Evolutionary conservation across 2,329 filamentous ascomycete genomes (phyloP).

Genomic region (Hortaea sp.): DNA sequence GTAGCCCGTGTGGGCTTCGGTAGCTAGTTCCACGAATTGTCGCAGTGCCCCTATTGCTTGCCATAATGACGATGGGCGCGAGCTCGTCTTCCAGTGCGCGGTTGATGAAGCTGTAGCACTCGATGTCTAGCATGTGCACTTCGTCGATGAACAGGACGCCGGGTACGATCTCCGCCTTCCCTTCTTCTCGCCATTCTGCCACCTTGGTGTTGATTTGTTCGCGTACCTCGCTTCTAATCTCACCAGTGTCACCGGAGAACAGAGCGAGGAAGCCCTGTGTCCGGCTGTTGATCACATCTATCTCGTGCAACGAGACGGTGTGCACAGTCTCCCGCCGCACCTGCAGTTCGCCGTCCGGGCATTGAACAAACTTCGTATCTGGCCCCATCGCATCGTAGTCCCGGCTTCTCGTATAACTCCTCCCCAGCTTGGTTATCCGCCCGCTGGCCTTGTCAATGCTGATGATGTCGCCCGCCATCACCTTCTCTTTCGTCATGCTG

Average conservation of each 20-base stretch:
- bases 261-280: constrained; percentile 97
- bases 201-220: constrained; percentile 99
- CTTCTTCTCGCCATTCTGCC: constrained; percentile 97
- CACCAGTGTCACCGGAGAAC: constrained; percentile 95
- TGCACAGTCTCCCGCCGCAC: constrained; percentile 95
- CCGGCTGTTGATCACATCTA: constrained; percentile 97
- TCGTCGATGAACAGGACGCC: constrained; percentile 98
- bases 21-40: constrained; percentile 91
- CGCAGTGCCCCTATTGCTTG: constrained; percentile 86
- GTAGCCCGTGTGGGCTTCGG: constrained; percentile 83
- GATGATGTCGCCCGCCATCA: constrained; percentile 97
- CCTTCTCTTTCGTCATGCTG: constrained; percentile 97
- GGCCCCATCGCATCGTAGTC: constrained; percentile 99
- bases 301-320: constrained; percentile 94
- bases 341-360: constrained; percentile 92
- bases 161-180: constrained; percentile 95
- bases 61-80: constrained; percentile 97
- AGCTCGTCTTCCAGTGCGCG: constrained; percentile 89
- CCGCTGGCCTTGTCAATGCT: constrained; percentile 97
- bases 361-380: constrained; percentile 96
- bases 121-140: constrained; percentile 98
- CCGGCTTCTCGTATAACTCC: constrained; percentile 85
- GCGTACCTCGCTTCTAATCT: constrained; percentile 92
- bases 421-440: constrained; percentile 93
- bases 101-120: constrained; percentile 98